phyloP scores from a whole-genome alignment of 2,329 filamentous ascomycete species.

The Aureobasidium pullulans region DNA sequence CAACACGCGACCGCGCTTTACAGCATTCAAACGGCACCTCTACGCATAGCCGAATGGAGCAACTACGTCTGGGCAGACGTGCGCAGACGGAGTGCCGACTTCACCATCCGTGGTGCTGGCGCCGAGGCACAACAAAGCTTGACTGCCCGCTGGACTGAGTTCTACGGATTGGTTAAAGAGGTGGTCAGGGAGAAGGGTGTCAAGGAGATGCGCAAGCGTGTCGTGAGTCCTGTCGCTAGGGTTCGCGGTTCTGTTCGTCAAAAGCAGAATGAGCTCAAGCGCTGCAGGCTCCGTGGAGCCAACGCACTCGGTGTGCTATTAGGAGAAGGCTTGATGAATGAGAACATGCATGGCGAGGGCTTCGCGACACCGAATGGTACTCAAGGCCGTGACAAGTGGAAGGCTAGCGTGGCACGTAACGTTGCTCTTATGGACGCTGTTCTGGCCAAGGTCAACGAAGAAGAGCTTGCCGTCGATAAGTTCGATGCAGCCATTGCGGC shows the following conservation, averaged over 20 bases:
- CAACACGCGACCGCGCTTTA: slow-evolving; percentile 74
- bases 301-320: slow-evolving; percentile 81
- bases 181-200: slow-evolving; percentile 68
- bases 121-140: slow-evolving; percentile 25
- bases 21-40: slow-evolving; percentile 75
- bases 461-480: slow-evolving; percentile 48
- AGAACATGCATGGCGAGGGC: slow-evolving; percentile 31
- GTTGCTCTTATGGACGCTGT: slow-evolving; percentile 83
- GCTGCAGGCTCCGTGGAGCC: slow-evolving; percentile 71
- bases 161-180: slow-evolving; percentile 73
- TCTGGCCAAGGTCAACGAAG: slow-evolving; percentile 59
- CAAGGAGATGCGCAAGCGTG: slow-evolving; percentile 59
- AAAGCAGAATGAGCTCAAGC: slow-evolving; percentile 65
- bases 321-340: slow-evolving; percentile 67
- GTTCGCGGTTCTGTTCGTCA: slow-evolving; percentile 65
- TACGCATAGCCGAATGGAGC: slow-evolving; percentile 64
- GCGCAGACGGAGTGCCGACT: slow-evolving; percentile 28
- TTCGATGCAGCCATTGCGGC: slow-evolving; percentile 51
- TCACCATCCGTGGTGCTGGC: slow-evolving; percentile 20
- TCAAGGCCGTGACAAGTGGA: slow-evolving; percentile 49
- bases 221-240: slow-evolving; percentile 71
- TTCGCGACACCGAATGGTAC: slow-evolving; percentile 22
- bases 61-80: slow-evolving; percentile 63
- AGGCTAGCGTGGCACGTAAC: slow-evolving; percentile 69
- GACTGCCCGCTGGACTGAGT: slow-evolving; percentile 36